These are phyloP conservation scores for Phytophthora sp. DNA, from an alignment of 352 stramenopile species.

Conservation along the genomic window DNA sequence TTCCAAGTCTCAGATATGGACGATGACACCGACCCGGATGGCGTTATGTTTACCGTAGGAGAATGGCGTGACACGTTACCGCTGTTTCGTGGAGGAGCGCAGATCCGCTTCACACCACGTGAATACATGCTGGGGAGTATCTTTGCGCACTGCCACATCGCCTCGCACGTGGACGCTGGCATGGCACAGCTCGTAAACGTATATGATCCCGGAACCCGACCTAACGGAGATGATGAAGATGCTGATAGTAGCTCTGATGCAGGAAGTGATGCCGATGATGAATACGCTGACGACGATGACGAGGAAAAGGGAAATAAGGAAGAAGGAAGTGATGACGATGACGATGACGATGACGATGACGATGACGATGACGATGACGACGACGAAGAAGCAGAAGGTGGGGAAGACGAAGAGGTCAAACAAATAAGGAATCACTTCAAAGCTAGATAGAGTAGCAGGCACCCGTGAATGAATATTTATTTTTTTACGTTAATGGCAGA, in stretches of 20 bases:
- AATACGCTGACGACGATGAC: not conserved
- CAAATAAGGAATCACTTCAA: too few relatives aligned
- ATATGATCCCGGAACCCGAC: conserved; percentile 12
- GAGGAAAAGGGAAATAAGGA: conserved; percentile 8
- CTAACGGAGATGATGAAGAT: conserved; percentile 7
- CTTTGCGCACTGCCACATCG: conserved; percentile 80
- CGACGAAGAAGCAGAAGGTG: too few relatives aligned
- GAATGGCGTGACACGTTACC: conserved; percentile 85
- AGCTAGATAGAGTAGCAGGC: conserved; percentile 1
- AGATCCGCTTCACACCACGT: conserved; percentile 71
- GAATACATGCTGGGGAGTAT: conserved; percentile 71
- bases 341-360: too few relatives aligned
- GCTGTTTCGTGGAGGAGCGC: conserved; percentile 63
- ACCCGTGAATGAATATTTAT: conserved; percentile 30
- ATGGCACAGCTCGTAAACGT: conserved; percentile 82
- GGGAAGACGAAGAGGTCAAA: too few relatives aligned
- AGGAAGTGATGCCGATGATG: conserved; percentile 4
- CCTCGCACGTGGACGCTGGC: conserved; percentile 68
- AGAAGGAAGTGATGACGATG: conserved; percentile 3
- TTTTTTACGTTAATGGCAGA: conserved; percentile 6
- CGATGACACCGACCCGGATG: conserved; percentile 50
- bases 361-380: too few relatives aligned
- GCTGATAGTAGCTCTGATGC: not conserved
- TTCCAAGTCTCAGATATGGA: conserved; percentile 68
- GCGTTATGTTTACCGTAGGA: conserved; percentile 59